Evolutionary conservation across 352 stramenopile genomes (phyloP).

Genomic region (Globisporangium uncinulatum): DNA sequence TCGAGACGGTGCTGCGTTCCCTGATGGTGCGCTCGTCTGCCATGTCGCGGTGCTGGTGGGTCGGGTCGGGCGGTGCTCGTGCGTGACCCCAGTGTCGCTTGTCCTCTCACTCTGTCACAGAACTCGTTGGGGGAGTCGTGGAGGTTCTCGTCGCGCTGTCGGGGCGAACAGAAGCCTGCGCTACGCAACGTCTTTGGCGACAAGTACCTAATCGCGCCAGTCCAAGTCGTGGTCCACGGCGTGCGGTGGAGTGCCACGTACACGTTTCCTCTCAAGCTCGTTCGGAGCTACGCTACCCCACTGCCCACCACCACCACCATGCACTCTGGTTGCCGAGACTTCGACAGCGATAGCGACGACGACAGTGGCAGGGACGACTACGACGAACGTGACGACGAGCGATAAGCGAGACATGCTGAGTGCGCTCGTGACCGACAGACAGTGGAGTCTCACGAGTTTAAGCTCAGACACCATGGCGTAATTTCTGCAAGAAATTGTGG

Average conservation of each 20-base stretch:
- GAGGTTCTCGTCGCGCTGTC: neutral
- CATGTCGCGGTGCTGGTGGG: no score
- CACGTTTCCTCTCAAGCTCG: neutral
- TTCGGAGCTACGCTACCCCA: no score
- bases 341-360: no score
- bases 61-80: no score
- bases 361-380: no score
- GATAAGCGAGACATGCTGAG: no score
- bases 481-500: no score
- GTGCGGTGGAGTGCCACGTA: neutral
- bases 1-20: neutral
- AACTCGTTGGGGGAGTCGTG: neutral
- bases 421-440: neutral
- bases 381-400: no score
- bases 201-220: neutral
- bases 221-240: neutral
- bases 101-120: neutral
- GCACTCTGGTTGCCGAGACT: no score
- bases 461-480: no score
- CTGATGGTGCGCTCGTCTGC: neutral
- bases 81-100: neutral
- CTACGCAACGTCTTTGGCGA: conserved; percentile 1
- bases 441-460: no score
- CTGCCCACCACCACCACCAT: no score
- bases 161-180: neutral